phyloP scores from a whole-genome alignment of 257 asterid genomes.

The Pogostemon cablin region DNA sequence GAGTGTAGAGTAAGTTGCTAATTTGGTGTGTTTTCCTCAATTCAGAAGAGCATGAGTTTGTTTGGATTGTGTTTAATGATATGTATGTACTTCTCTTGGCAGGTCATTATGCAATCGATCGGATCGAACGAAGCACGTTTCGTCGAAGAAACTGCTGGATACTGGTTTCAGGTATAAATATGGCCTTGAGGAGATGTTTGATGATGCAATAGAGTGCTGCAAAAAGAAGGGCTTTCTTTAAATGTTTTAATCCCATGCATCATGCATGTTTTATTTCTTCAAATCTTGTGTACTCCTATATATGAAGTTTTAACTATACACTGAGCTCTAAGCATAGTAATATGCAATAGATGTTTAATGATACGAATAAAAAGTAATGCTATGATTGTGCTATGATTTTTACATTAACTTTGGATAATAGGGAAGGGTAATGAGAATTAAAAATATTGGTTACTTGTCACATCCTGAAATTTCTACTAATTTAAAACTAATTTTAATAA shows the following conservation, averaged over 20 bases:
- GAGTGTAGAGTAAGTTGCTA: slow-evolving; percentile 31
- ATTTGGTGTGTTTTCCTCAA: background rate
- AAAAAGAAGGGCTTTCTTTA: slow-evolving; percentile 44
- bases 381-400: too few species aligned
- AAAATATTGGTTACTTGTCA: too few species aligned
- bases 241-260: background rate
- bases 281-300: background rate
- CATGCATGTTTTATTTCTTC: background rate
- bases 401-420: too few species aligned
- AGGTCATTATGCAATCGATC: slow-evolving; percentile 20
- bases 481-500: too few species aligned
- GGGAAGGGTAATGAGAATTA: too few species aligned
- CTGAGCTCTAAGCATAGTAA: too few species aligned
- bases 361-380: too few species aligned
- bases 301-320: background rate
- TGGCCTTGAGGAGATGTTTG: slow-evolving; percentile 55
- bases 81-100: background rate
- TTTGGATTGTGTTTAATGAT: background rate
- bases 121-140: background rate
- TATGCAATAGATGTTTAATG: too few species aligned
- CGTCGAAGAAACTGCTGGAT: slow-evolving; percentile 53
- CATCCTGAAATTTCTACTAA: too few species aligned
- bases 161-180: slow-evolving; percentile 46
- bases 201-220: slow-evolving; percentile 58
- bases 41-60: background rate